Evolutionary conservation across 2,329 filamentous ascomycete genomes (phyloP).

Genomic region (Fusarium phyllophilum): DNA sequence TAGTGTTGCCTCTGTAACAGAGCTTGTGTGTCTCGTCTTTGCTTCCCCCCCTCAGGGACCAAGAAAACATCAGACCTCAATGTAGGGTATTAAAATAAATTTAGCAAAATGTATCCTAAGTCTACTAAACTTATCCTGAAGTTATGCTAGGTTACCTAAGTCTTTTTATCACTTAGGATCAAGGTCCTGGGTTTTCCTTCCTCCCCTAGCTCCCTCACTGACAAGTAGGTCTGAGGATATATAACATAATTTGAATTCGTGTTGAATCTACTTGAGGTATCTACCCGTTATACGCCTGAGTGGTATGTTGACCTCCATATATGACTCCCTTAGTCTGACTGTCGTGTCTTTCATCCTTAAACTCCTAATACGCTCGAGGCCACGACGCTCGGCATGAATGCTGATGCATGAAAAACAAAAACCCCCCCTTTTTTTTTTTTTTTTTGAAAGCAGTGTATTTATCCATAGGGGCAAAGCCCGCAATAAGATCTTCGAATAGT

Average conservation of each 20-base stretch:
- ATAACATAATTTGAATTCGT: background rate
- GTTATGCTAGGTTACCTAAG: background rate
- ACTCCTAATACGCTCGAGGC: constrained; percentile 20
- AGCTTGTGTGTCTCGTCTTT: background rate
- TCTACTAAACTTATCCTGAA: background rate
- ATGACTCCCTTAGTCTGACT: background rate
- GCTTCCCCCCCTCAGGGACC: background rate
- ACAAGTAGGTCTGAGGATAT: background rate
- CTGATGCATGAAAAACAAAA: background rate
- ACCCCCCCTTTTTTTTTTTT: background rate
- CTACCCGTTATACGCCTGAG: constrained; percentile 26
- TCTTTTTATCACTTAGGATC: background rate
- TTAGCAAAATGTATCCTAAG: background rate
- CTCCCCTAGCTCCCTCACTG: background rate
- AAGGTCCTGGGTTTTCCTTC: background rate
- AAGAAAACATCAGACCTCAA: background rate
- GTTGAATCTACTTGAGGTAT: constrained; percentile 32
- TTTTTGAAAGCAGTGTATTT: background rate
- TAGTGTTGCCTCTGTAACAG: background rate
- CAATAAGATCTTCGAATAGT: background rate
- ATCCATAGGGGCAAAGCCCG: background rate
- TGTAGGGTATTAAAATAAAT: background rate
- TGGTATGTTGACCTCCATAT: constrained; percentile 10
- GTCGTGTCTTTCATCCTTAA: constrained; percentile 21
- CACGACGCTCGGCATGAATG: background rate